phyloP scores from a whole-genome alignment of 805 yeast genomes.

The Candida golubevii region DNA sequence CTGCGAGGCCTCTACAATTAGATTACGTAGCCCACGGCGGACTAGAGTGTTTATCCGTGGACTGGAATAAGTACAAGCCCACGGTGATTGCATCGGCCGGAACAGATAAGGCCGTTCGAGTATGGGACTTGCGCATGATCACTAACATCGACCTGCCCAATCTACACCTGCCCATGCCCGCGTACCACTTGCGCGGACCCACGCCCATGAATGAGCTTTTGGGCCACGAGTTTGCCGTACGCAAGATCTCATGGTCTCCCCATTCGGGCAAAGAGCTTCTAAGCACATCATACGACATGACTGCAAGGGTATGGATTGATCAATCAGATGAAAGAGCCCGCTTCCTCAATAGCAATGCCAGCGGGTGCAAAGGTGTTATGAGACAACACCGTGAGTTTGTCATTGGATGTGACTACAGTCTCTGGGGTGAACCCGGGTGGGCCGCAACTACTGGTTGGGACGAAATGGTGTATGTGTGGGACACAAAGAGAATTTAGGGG shows the following conservation, averaged over 20 bases:
- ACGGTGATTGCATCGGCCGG: conserved; percentile 82
- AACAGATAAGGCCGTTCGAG: conserved; percentile 77
- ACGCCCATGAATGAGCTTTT: conserved; percentile 70
- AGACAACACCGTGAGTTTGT: conserved; percentile 81
- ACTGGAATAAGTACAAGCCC: conserved; percentile 87
- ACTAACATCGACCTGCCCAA: conserved; percentile 32
- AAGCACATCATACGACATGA: conserved; percentile 89
- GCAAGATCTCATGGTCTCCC: conserved; percentile 85
- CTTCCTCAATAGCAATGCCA: conserved; percentile 35
- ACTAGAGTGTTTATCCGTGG: conserved; percentile 73
- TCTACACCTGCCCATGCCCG: conserved; percentile 35
- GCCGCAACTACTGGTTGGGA: conserved; percentile 96
- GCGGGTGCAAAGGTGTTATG: conserved; percentile 58
- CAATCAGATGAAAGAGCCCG: conserved; percentile 54
- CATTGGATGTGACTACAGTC: conserved; percentile 88
- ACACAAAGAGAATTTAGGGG: conserved; percentile 45
- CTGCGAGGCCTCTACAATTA: conserved; percentile 54
- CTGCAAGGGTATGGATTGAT: conserved; percentile 82
- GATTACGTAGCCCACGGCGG: conserved; percentile 75
- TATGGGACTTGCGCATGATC: conserved; percentile 86
- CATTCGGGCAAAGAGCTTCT: conserved; percentile 68
- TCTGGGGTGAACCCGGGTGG: conserved; percentile 97
- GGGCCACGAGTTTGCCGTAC: conserved; percentile 88
- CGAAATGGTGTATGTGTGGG: conserved; percentile 90
- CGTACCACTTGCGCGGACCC: conserved; percentile 48